These are phyloP conservation scores for Vitis riparia DNA, from an alignment of 164 flowering plant genomes.

Conservation along the genomic window DNA sequence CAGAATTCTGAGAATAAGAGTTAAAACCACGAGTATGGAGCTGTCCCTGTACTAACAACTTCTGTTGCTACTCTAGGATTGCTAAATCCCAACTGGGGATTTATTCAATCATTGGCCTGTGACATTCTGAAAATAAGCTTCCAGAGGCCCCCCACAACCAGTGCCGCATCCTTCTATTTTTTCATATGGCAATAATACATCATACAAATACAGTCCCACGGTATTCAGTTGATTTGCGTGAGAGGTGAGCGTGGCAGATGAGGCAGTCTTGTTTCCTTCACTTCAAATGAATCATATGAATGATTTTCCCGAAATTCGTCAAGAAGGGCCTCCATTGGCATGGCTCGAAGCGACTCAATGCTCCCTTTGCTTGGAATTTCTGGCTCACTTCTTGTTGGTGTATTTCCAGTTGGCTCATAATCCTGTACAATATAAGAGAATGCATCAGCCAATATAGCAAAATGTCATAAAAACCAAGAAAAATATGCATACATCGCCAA, in stretches of 20 bases:
- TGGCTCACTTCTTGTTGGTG: conserved; percentile 63
- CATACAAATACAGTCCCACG: conserved; percentile 6
- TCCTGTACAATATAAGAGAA: conserved; percentile 43
- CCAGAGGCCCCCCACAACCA: not conserved
- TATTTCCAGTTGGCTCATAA: conserved; percentile 84
- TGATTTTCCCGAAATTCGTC: conserved; percentile 85
- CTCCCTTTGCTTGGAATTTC: conserved; percentile 73
- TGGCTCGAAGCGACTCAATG: conserved; percentile 71
- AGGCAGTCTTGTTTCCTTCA: conserved; percentile 60
- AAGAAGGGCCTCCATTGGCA: conserved; percentile 78
- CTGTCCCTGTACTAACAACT: conserved; percentile 16
- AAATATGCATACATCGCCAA: not conserved
- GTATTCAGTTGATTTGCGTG: conserved; percentile 46
- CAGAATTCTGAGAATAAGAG: not conserved
- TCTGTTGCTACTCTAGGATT: not conserved
- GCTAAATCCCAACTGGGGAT: conserved; percentile 55
- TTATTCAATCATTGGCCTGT: conserved; percentile 13
- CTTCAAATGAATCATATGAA: conserved; percentile 51
- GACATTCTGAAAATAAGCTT: not conserved
- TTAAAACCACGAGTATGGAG: not conserved
- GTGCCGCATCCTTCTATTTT: no score
- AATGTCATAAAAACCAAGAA: not conserved
- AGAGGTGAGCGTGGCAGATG: conserved; percentile 82
- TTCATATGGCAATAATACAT: conserved; percentile 7
- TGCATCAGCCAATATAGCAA: not conserved